Evolutionary conservation across 2,329 filamentous ascomycete species (phyloP), one percentile per base, ranked within the genome.

Genomic region (Xylaria sp.): DNA sequence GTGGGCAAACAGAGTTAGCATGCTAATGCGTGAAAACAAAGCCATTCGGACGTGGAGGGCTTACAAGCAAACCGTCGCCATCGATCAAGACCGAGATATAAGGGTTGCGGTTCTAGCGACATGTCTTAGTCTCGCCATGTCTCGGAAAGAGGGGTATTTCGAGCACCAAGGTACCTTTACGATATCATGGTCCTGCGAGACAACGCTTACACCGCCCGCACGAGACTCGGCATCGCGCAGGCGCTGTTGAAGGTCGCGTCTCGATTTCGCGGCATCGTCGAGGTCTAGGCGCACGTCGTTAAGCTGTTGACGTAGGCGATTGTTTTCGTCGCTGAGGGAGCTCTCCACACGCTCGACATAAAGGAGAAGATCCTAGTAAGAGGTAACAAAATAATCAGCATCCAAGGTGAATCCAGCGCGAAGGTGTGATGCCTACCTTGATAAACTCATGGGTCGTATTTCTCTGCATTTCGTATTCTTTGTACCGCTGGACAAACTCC

Each of bases 51-150:
- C 16, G 16, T 34, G 48, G 39, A 51, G 40, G 46, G 37, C 76
- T 68, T 66, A 87, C 84, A 68, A 86, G 72, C 54, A 86, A 75
- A 41, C 83, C 82, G 67, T 88, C 80, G 37, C 84, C 85, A 66
- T 88, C 85, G 61, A 88, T 80, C 60, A 87, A 66, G 38, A 86
- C 77, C 59, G 83, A 69, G 63, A 86, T 74, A 67, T 88, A 88
- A 39, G 80, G 76, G 68, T 85, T 86, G 45, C 72, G 75, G 54
- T 75, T 78, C 79, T 84, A 44, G 39, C 42, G 54, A 47, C 19
- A 54, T 50, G 56, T 56, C 51, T 63, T 52, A 66, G 62, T 58
- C 16, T 38, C 19, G 21, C 2, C 19, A 52, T 52, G 37, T 57
- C 41, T 51, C 26, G 41, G 39, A 38, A 37, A 29, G 26, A 20